These are phyloP conservation scores for Rhizopus stolonifer DNA, from an alignment of 371 early-diverging fungal species.

Conservation along the genomic window DNA sequence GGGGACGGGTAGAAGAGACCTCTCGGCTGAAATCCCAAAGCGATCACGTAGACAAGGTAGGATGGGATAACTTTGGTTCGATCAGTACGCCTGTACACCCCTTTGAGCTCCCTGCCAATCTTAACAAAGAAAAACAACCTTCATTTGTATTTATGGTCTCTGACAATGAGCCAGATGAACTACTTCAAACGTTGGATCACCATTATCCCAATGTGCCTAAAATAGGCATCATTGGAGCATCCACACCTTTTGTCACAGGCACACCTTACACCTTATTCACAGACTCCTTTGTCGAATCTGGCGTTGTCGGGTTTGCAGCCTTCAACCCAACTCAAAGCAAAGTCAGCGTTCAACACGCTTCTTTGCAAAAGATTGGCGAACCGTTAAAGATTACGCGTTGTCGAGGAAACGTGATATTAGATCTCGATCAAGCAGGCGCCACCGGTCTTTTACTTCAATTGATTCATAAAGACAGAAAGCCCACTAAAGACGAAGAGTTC, in stretches of 20 bases:
- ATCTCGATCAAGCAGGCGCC: slow-evolving; percentile 64
- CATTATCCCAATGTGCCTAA: slow-evolving; percentile 53
- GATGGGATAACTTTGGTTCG: slow-evolving; percentile 49
- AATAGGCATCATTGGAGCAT: slow-evolving; percentile 60
- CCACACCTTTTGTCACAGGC: slow-evolving; percentile 75
- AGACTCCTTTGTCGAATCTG: slow-evolving; percentile 50
- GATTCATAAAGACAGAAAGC: slow-evolving; percentile 35
- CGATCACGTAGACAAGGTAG: slow-evolving; percentile 43
- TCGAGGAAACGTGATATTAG: slow-evolving; percentile 73
- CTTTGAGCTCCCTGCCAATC: slow-evolving; percentile 19
- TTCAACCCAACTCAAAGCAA: slow-evolving; percentile 5
- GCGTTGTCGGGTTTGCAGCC: slow-evolving; percentile 62
- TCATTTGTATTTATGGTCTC: slow-evolving; percentile 54
- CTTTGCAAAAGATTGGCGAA: slow-evolving; percentile 53
- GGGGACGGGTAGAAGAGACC: slow-evolving; percentile 52
- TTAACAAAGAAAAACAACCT: slow-evolving; percentile 12
- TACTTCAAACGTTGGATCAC: slow-evolving; percentile 55
- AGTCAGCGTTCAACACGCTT: slow-evolving; percentile 31
- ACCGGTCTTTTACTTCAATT: slow-evolving; percentile 59
- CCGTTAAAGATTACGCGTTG: slow-evolving; percentile 62
- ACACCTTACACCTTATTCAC: slow-evolving; percentile 58
- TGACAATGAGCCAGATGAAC: slow-evolving; percentile 66
- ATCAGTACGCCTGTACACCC: slow-evolving; percentile 37
- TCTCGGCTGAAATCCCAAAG: slow-evolving; percentile 30
- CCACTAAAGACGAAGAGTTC: slow-evolving; percentile 58